Evolutionary conservation across 2,329 filamentous ascomycete genomes (phyloP), one percentile per base, ranked within the genome.

Genomic region (Fusarium coffeatum): DNA sequence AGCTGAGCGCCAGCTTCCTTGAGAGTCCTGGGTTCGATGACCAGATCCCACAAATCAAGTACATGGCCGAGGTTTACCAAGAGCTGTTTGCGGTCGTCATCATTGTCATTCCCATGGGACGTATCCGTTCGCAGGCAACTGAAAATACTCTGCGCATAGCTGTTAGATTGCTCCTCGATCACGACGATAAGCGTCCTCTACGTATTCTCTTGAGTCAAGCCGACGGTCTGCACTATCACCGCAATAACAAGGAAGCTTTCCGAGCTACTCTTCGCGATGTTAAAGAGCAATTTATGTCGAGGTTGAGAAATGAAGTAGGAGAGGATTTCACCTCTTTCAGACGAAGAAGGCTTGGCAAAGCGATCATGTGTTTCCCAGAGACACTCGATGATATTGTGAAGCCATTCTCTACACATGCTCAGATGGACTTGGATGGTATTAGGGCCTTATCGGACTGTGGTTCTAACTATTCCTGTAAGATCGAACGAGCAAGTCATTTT

Each of bases 21-120:
- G 59, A 62, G 2, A 61, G 25, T 1, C 46, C 56, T 5, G 59
- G 46, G 0, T 62, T 62, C 7, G 59, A 62, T 23, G 56, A 62
- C 2, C 59, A 62, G 7, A 30, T 8, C 3, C 28, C 37, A 9
- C 22, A 61, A 12, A 61, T 62, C 22, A 62, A 46, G 4, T 60
- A 62, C 12, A 61, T 61, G 59, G 55, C 59, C 1, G 25, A 43
- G 2, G 46, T 62, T 4, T 61, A 28, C 9, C 59, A 61, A 16
- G 59, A 62, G 7, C 5, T 62, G 2, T 61, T 62, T 4, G 56
- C 55, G 4, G 32, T 62, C 9, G 18, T 28, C 0, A 54, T 61
- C 2, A 22, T 62, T 4, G 40, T 62, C 2, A 62, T 62, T 8
- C 59, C 59, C 1, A 62, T 62, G 59, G 34, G 61, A 2, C 46